Evolutionary conservation across 495 filamentous ascomycete species (phyloP).

Genomic region (Rusavskia elegans): DNA sequence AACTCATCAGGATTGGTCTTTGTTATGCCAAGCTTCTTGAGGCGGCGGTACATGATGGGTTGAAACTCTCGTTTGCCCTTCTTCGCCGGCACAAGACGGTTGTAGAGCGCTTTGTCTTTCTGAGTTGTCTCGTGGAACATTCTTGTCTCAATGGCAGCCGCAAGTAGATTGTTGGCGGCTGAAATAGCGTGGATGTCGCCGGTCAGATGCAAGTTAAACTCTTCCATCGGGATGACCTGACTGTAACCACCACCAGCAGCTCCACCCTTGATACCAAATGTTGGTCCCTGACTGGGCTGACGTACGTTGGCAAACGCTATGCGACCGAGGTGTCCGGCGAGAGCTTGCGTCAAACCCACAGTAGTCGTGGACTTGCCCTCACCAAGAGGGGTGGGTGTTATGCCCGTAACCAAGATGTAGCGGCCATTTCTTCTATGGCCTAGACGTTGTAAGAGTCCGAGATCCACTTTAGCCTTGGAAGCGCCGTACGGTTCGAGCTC

Average conservation of each 20-base stretch:
- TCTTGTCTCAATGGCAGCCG: slow-evolving; percentile 90
- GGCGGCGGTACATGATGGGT: slow-evolving; percentile 75
- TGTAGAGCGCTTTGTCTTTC: slow-evolving; percentile 80
- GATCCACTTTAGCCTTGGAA: slow-evolving; percentile 87
- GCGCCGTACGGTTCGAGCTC: slow-evolving; percentile 91
- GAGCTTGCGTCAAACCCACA: slow-evolving; percentile 84
- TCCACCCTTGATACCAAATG: slow-evolving; percentile 96
- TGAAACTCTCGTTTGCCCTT: slow-evolving; percentile 78
- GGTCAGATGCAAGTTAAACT: slow-evolving; percentile 95
- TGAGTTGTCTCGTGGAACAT: slow-evolving; percentile 97
- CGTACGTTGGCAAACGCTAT: slow-evolving; percentile 92
- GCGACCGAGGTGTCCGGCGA: slow-evolving; percentile 73
- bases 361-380: slow-evolving; percentile 99
- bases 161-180: slow-evolving; percentile 95
- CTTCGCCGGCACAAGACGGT: slow-evolving; percentile 73
- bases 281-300: slow-evolving; percentile 92
- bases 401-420: slow-evolving; percentile 86
- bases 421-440: slow-evolving; percentile 73
- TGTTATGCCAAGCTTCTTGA: slow-evolving; percentile 88
- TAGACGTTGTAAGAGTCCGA: slow-evolving; percentile 65
- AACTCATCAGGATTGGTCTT: slow-evolving; percentile 87
- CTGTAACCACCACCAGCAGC: slow-evolving; percentile 95
- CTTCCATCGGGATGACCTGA: slow-evolving; percentile 98
- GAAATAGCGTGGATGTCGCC: slow-evolving; percentile 97
- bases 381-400: slow-evolving; percentile 92